Percentiles rank a stretch among this genome's conserved stretches.
Conservation (phyloP, 306 rosid species). For the Alnus rubra region DNA sequence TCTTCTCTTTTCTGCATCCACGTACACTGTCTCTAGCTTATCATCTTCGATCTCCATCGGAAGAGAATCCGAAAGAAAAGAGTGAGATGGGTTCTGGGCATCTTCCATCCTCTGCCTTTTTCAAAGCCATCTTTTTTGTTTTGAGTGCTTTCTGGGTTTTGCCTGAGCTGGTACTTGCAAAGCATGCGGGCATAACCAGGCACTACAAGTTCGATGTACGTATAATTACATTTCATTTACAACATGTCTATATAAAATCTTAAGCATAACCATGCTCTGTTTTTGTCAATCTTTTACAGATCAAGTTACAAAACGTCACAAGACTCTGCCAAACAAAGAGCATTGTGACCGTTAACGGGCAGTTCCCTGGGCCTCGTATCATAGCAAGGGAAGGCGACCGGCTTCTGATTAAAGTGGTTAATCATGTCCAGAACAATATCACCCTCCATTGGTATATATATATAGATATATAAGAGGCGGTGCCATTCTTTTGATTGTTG, state of each 20-base stretch:
- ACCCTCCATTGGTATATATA: constrained; percentile 58
- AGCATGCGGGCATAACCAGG: constrained; percentile 56
- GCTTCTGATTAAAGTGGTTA: constrained; percentile 56
- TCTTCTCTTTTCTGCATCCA: constrained; percentile 43
- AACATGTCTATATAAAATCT: background rate
- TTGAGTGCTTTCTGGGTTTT: constrained; percentile 37
- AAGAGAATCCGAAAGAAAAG: constrained; percentile 7
- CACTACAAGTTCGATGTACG: constrained; percentile 65
- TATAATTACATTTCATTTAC: constrained; percentile 14
- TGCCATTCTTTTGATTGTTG: background rate
- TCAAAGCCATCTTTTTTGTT: constrained; percentile 26
- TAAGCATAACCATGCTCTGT: background rate
- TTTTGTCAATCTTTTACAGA: constrained; percentile 25
- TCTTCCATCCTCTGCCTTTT: constrained; percentile 25
- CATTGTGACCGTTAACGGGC: constrained; percentile 67
- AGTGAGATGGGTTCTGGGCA: constrained; percentile 34
- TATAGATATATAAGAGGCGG: background rate
- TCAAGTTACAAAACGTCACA: constrained; percentile 57
- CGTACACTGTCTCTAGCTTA: background rate
- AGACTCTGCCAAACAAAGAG: constrained; percentile 75
- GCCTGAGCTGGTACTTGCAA: constrained; percentile 43
- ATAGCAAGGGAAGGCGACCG: constrained; percentile 82
- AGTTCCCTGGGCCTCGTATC: constrained; percentile 65
- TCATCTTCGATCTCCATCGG: background rate
- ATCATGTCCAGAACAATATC: constrained; percentile 57